Evolutionary conservation across 2,329 filamentous ascomycete species (phyloP).

Genomic region (Incumbomyces delicatus): DNA sequence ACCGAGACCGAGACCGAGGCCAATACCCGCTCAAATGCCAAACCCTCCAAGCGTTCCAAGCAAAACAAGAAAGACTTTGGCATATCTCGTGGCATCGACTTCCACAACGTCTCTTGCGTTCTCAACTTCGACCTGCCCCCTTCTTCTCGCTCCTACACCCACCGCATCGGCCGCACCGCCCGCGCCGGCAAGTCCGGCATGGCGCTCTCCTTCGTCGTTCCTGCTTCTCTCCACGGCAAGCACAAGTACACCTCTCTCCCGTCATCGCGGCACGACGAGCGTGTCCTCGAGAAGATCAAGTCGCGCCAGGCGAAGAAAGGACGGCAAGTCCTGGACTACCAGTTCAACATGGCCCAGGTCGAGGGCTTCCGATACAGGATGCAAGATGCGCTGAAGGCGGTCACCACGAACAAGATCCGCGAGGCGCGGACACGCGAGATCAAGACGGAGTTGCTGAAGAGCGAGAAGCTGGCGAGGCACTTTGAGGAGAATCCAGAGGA

Average conservation of each 20-base stretch:
- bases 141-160: conserved; percentile 86
- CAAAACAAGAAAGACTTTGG: conserved; percentile 75
- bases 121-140: conserved; percentile 94
- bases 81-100: conserved; percentile 92
- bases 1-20: conserved; percentile 56
- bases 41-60: not conserved
- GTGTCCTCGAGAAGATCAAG: conserved; percentile 67
- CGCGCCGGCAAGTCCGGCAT: conserved; percentile 86
- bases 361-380: conserved; percentile 92
- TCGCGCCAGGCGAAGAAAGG: conserved; percentile 69
- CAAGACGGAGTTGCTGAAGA: conserved; percentile 80
- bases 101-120: conserved; percentile 87
- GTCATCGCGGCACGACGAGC: conserved; percentile 72
- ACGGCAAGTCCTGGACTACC: conserved; percentile 77
- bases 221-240: conserved; percentile 70
- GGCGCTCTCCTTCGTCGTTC: conserved; percentile 90
- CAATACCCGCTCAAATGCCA: conserved; percentile 15
- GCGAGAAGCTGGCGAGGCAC: conserved; percentile 85
- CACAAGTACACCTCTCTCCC: conserved; percentile 76
- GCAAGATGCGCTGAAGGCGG: conserved; percentile 79
- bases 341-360: conserved; percentile 88
- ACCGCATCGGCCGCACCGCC: conserved; percentile 88
- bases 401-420: conserved; percentile 80
- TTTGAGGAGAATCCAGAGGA: conserved; percentile 96
- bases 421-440: conserved; percentile 84